Evolutionary conservation across 2,329 filamentous ascomycete genomes (phyloP), one percentile per base, ranked within the genome.

Genomic region (Ascochyta clinopodiicola): DNA sequence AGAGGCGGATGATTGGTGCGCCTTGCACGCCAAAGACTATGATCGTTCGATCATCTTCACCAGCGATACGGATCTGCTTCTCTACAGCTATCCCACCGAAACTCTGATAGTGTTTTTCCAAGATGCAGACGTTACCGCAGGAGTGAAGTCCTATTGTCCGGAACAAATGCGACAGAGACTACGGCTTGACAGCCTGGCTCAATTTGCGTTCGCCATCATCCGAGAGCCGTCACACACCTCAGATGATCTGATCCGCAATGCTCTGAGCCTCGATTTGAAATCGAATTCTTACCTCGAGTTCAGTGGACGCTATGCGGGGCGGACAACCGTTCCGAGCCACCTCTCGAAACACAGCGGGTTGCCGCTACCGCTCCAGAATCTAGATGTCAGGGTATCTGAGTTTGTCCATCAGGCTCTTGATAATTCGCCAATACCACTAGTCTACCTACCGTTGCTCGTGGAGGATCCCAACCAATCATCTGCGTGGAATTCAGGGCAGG

Each of bases 1-100:
- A 0, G 94, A 98, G 75, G 94, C 94, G 1, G 94, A 98, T 70
- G 76, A 81, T 22, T 95, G 86, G 76, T 96, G 92, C 71, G 92
- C 91, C 3, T 76, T 81, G 13, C 81, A 86, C 48, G 81, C 90
- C 6, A 80, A 80, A n/a, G 59, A 77, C 2, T 69, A 80, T 27
- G 79, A 82, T 2, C 85, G 84, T 0, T 86, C 86, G 0, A 82
- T 92, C 13, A 79, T 87, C 25, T 75, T 97, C 6, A 96, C 92
- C 0, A 88, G 86, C n/a, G 94, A 98, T 67, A 96, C 92, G 0
- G 94, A 98, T 69, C 81, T 97, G 8, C 78, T 96, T 0, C 81
- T 94, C 0, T 88, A 93, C 69, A 83, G 91, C 54, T 80, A 94
- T 8, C 88, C 87, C 0, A 44, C 69, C 0, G 60, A 81, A 1